Percentiles rank a stretch among this genome's conserved stretches.
Evolutionary conservation across 2,329 filamentous ascomycete genomes (phyloP).

Genomic region (Colletotrichum navitas): DNA sequence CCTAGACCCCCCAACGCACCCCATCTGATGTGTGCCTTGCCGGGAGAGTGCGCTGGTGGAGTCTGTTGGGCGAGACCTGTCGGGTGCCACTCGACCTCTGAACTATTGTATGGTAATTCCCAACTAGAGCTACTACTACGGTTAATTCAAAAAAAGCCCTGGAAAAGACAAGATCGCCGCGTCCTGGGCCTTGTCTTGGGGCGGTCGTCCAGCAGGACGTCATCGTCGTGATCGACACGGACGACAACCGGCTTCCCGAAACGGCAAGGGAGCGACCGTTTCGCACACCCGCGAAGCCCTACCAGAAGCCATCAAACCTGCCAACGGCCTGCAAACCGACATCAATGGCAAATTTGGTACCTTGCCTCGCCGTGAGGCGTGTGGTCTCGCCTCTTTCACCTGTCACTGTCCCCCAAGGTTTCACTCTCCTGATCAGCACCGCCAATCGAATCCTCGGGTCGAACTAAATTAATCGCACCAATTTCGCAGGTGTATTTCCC

Average conservation of each 20-base stretch:
- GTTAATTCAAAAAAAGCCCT: neutral
- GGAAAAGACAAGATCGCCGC: slow-evolving; percentile 2
- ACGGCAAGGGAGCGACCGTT: slow-evolving; percentile 34
- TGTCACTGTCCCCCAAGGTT: slow-evolving; percentile 16
- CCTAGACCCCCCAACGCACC: neutral
- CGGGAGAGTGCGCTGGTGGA: neutral
- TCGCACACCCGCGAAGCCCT: slow-evolving; percentile 2
- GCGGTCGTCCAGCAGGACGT: slow-evolving; percentile 24
- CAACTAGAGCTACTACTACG: neutral
- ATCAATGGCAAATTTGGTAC: neutral
- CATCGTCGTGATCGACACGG: slow-evolving; percentile 38
- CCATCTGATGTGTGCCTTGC: neutral
- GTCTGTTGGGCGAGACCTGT: neutral
- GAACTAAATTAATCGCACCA: slow-evolving; percentile 14
- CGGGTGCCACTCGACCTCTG: neutral
- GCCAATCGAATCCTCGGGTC: slow-evolving; percentile 6
- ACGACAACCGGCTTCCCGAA: slow-evolving; percentile 36
- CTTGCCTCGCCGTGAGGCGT: neutral
- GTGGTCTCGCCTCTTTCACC: slow-evolving; percentile 15
- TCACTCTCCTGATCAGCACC: slow-evolving; percentile 20
- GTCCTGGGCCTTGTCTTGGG: slow-evolving; percentile 14
- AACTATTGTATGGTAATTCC: neutral
- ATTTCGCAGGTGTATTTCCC: neutral
- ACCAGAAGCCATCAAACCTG: slow-evolving; percentile 14
- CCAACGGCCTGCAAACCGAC: slow-evolving; percentile 9